Percentiles rank a stretch among this genome's conserved stretches.
phyloP scores from a whole-genome alignment of 2,329 filamentous ascomycete species.

The Aspergillus hortae region DNA sequence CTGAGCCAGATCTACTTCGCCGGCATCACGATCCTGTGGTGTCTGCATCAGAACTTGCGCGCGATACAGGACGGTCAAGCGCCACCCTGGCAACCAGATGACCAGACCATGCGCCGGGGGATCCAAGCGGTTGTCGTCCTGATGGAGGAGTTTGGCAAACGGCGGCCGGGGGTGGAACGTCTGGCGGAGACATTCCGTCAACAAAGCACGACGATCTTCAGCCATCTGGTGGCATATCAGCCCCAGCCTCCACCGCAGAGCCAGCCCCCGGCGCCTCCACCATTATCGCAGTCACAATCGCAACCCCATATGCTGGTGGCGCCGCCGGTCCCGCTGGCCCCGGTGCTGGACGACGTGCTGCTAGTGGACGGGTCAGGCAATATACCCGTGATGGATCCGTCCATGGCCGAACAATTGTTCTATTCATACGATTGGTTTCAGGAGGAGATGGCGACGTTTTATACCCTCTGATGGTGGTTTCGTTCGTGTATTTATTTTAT shows the following conservation, averaged over 20 bases:
- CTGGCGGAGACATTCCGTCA: conserved; percentile 35
- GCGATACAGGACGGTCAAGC: conserved; percentile 26
- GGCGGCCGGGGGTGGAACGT: conserved; percentile 34
- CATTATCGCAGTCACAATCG: conserved; percentile 4
- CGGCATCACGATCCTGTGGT: conserved; percentile 40
- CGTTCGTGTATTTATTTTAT: conserved; percentile 6
- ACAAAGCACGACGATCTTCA: conserved; percentile 38
- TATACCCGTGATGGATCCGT: conserved; percentile 32
- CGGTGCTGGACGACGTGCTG: conserved; percentile 33
- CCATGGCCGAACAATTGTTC: conserved; percentile 35
- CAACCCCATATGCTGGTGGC: conserved; percentile 14
- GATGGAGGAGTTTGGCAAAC: conserved; percentile 37
- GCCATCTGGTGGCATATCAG: conserved; percentile 31
- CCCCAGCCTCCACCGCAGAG: conserved; percentile 24
- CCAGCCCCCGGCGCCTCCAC: conserved; percentile 15
- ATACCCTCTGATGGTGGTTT: conserved; percentile 28
- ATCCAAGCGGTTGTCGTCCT: conserved; percentile 36
- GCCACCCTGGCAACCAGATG: conserved; percentile 33
- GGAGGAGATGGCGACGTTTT: conserved; percentile 37
- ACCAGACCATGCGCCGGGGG: conserved; percentile 33
- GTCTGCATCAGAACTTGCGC: conserved; percentile 37
- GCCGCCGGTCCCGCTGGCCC: conserved; percentile 28
- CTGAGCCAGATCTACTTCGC: conserved; percentile 38
- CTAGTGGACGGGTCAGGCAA: conserved; percentile 29
- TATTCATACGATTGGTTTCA: conserved; percentile 40